Evolutionary conservation across 495 filamentous ascomycete species (phyloP).

Genomic region (Oleoguttula mirabilis): DNA sequence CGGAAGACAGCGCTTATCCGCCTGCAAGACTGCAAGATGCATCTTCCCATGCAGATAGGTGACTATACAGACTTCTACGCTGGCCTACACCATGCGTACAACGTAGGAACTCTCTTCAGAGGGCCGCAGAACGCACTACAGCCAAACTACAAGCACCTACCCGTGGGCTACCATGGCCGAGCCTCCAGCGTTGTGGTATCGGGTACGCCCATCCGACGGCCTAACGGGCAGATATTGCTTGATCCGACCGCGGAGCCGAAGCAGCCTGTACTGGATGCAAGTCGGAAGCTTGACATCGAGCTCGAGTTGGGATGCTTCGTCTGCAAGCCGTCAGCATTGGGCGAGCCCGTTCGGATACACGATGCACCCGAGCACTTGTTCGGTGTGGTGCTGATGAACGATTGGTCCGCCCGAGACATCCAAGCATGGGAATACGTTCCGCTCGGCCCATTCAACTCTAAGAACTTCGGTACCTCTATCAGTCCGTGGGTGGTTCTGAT

Average conservation of each 20-base stretch:
- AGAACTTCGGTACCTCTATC: slow-evolving; percentile 88
- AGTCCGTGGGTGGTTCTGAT: slow-evolving; percentile 79
- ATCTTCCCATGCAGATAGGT: slow-evolving; percentile 78
- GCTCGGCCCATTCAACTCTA: slow-evolving; percentile 64
- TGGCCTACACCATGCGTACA: slow-evolving; percentile 78
- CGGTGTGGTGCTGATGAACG: slow-evolving; percentile 82
- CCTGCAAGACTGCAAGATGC: slow-evolving; percentile 49
- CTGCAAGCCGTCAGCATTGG: slow-evolving; percentile 51
- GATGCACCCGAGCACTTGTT: slow-evolving; percentile 70
- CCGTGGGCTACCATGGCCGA: slow-evolving; percentile 55
- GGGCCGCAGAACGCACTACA: slow-evolving; percentile 69
- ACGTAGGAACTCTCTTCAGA: slow-evolving; percentile 72
- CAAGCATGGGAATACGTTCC: slow-evolving; percentile 75
- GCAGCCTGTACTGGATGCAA: slow-evolving; percentile 48
- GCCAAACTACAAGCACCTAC: slow-evolving; percentile 82
- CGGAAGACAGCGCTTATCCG: slow-evolving; percentile 44
- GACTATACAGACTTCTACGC: slow-evolving; percentile 98
- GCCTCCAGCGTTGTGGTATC: slow-evolving; percentile 32
- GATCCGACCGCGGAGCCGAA: slow-evolving; percentile 52
- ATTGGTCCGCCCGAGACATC: slow-evolving; percentile 88
- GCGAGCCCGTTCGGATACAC: slow-evolving; percentile 41
- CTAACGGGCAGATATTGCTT: slow-evolving; percentile 67
- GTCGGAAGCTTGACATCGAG: slow-evolving; percentile 68
- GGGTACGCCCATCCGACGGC: slow-evolving; percentile 49
- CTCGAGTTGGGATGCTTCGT: slow-evolving; percentile 81